phyloP scores from a whole-genome alignment of 345 rosid genomes.

The Alliaria petiolata region DNA sequence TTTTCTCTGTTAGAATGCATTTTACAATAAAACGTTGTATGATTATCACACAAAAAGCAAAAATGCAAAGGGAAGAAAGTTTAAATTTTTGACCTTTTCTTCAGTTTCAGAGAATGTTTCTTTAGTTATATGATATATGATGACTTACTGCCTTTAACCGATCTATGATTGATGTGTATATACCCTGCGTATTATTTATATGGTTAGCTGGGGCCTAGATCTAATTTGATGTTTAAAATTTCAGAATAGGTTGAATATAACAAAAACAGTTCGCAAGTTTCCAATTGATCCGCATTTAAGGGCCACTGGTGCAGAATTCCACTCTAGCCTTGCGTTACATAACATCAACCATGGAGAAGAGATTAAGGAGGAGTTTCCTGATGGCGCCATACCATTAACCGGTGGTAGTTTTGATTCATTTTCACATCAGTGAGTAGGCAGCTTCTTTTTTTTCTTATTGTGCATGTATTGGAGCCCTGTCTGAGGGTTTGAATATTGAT shows the following conservation, averaged over 20 bases:
- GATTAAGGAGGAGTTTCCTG: conserved; percentile 53
- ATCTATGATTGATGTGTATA: too few species aligned
- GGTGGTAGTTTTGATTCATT: conserved; percentile 60
- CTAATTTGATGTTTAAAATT: conserved; percentile 27
- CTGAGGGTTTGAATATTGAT: conserved; percentile 10
- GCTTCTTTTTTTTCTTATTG: neutral
- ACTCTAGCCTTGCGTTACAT: conserved; percentile 53
- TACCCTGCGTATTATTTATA: neutral
- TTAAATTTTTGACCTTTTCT: neutral
- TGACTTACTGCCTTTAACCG: neutral
- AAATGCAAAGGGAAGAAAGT: neutral
- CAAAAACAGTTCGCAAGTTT: conserved; percentile 88
- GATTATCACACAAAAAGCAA: neutral
- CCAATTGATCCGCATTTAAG: conserved; percentile 79
- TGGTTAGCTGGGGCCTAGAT: neutral
- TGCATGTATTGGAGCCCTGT: neutral
- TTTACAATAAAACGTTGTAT: neutral
- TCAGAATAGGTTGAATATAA: conserved; percentile 98
- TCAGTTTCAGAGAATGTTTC: neutral
- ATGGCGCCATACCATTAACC: conserved; percentile 58
- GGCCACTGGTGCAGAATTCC: conserved; percentile 78
- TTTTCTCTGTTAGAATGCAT: neutral
- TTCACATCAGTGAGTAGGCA: conserved; percentile 67
- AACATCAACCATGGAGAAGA: conserved; percentile 87
- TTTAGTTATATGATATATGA: neutral